Evolutionary conservation across 1,139 yeast species (phyloP).

Genomic region (Sugiyamaella pinicola): DNA sequence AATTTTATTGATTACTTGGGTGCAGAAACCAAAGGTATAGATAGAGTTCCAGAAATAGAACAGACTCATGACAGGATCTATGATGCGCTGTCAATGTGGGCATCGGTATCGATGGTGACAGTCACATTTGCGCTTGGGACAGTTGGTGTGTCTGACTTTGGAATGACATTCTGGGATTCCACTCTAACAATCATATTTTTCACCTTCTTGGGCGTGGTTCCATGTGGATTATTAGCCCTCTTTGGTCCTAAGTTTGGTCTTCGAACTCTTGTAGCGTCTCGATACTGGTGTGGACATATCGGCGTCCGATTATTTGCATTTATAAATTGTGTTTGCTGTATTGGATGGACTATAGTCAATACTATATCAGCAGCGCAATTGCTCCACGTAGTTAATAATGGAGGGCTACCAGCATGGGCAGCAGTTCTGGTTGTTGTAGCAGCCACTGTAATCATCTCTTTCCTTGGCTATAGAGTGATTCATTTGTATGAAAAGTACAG

Average conservation of each 20-base stretch:
- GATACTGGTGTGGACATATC: constrained; percentile 73
- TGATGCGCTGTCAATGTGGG: constrained; percentile 87
- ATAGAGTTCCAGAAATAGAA: constrained; percentile 66
- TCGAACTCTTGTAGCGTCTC: constrained; percentile 81
- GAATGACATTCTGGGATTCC: constrained; percentile 67
- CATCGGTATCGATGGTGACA: constrained; percentile 84
- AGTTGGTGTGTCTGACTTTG: constrained; percentile 59
- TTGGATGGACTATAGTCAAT: constrained; percentile 95
- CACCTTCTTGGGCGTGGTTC: constrained; percentile 66
- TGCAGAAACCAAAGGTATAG: constrained; percentile 68
- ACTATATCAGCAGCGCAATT: constrained; percentile 88
- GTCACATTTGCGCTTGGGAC: constrained; percentile 84
- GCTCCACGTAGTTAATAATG: constrained; percentile 70
- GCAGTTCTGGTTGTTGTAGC: constrained; percentile 76
- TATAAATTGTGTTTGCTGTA: constrained; percentile 79
- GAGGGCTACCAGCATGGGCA: constrained; percentile 82
- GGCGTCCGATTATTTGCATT: constrained; percentile 78
- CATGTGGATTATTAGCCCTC: constrained; percentile 79
- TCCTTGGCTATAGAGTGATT: constrained; percentile 82
- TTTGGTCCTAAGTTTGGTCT: constrained; percentile 86
- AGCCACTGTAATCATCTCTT: constrained; percentile 70
- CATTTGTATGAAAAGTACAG: constrained; percentile 83
- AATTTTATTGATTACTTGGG: constrained; percentile 20
- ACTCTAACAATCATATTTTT: constrained; percentile 68
- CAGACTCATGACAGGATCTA: constrained; percentile 61